Evolutionary conservation across 108 stramenopile genomes (phyloP), one percentile per base, ranked within the genome.

Genomic region (Discostella stelligeroides): DNA sequence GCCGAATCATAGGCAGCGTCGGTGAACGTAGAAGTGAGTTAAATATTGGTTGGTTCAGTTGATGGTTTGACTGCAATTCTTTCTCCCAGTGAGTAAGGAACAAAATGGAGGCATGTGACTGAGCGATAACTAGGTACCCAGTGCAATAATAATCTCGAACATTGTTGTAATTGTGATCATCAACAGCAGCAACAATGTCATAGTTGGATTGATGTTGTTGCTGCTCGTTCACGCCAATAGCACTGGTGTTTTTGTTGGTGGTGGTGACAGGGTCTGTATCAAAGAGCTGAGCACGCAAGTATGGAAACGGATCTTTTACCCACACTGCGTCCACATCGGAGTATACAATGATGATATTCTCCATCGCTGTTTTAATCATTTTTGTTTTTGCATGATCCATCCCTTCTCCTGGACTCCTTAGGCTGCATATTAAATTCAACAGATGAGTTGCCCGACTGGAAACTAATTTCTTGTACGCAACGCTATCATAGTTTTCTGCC

Each of bases 271-370:
- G 5, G 3, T 34, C 34, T 28, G 43, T 0, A 24, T 28, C 58
- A 23, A 70, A 70, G 8, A 70, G 29, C 17, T 60, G 7, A 0
- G 41, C n/a, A 53, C 49, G 58, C 40, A 67, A 30, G 47, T 56
- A 43, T 14, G 74, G 74, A 41, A 75, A 20, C 24, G 74, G 74
- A 66, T 75, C 45, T 25, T 67, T 34, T 37, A 66, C 38, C 74
- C 74, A 75, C 23, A 67, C 74, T 0, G 66, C 60, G 43, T 75
- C 74, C 7, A 75, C 63, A 61, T 75, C 74, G 10, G 74, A 58
- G 47, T 73, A 42, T 18, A 42, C 29, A 39, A 69, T 51, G 34
- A 54, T 18, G 13, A 38, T 28, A 29, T 38, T 23, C 38, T 40
- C 34, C 15, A 0, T 57, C 34, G 20, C n/a, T 28, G 6, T 21